Percentiles rank a stretch among this genome's conserved stretches.
Evolutionary conservation across 768 basidiomycete genomes (phyloP).

Genomic region (Cystoderma amianthinum): DNA sequence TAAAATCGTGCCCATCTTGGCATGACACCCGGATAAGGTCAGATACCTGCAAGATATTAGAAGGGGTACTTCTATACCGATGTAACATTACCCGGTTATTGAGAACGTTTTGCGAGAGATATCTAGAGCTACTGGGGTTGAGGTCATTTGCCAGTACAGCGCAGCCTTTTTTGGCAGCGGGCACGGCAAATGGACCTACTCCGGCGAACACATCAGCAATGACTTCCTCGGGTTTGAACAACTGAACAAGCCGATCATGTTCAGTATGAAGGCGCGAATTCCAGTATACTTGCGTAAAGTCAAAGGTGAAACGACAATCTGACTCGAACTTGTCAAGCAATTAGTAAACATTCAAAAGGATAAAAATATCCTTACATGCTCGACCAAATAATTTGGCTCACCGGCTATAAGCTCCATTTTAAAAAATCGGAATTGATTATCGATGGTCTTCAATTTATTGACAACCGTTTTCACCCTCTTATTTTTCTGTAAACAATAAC

Average conservation of each 20-base stretch:
- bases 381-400: slow-evolving; percentile 77
- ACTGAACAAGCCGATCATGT: slow-evolving; percentile 75
- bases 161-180: slow-evolving; percentile 88
- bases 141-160: slow-evolving; percentile 90
- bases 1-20: slow-evolving; percentile 86
- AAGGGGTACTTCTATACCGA: slow-evolving; percentile 1
- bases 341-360: slow-evolving; percentile 1
- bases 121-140: slow-evolving; percentile 84
- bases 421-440: slow-evolving; percentile 86
- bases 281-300: slow-evolving; percentile 96
- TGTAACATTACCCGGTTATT: slow-evolving; percentile 63
- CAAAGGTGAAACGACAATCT: slow-evolving; percentile 84
- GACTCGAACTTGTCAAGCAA: slow-evolving; percentile 69
- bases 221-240: slow-evolving; percentile 71
- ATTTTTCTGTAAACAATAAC: slow-evolving; percentile 64
- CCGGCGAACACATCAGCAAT: slow-evolving; percentile 95
- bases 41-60: slow-evolving; percentile 44
- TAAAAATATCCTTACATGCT: slow-evolving; percentile 66
- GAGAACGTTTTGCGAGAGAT: slow-evolving; percentile 62
- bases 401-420: slow-evolving; percentile 96
- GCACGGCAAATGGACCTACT: slow-evolving; percentile 93
- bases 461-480: slow-evolving; percentile 78
- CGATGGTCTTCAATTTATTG: slow-evolving; percentile 87
- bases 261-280: slow-evolving; percentile 93
- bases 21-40: slow-evolving; percentile 66